Conservation (phyloP, 257 asterid genomes). For the Rubia yunnanensis region DNA sequence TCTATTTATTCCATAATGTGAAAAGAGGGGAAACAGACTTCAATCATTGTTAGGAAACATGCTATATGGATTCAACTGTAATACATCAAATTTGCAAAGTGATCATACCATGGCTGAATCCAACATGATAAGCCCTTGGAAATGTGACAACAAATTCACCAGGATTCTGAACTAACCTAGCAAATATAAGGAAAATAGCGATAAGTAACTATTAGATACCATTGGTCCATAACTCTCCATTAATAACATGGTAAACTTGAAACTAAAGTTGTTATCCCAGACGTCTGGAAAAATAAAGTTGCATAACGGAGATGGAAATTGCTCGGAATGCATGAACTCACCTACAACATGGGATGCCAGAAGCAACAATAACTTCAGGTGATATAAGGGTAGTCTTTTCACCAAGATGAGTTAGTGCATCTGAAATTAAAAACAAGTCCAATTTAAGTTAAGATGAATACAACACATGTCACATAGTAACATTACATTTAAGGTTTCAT, state of each 20-base stretch:
- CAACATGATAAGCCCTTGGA: constrained; percentile 98
- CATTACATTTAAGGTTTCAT: neutral
- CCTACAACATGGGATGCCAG: constrained; percentile 99
- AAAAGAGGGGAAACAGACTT: neutral
- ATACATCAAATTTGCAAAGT: constrained; percentile 10
- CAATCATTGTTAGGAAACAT: neutral
- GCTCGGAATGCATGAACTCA: constrained; percentile 25
- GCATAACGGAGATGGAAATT: constrained; percentile 11
- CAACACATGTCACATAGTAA: constrained; percentile 10
- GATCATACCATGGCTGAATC: constrained; percentile 93
- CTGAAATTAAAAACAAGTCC: constrained; percentile 48
- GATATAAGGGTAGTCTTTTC: constrained; percentile 94
- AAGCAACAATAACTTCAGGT: constrained; percentile 66
- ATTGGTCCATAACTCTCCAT: neutral
- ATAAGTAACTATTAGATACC: constrained; percentile 6
- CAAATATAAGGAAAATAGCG: constrained; percentile 13
- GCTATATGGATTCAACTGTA: neutral
- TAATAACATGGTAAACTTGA: neutral
- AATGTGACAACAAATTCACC: constrained; percentile 98
- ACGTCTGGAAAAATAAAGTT: constrained; percentile 11
- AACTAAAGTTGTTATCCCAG: constrained; percentile 7
- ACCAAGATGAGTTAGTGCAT: constrained; percentile 77
- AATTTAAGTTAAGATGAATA: constrained; percentile 23
- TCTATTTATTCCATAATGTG: neutral
- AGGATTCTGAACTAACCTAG: constrained; percentile 94